These are phyloP conservation scores for Backusella mclennaniae DNA, from an alignment of 192 early-diverging fungal genomes.

Conservation along the genomic window DNA sequence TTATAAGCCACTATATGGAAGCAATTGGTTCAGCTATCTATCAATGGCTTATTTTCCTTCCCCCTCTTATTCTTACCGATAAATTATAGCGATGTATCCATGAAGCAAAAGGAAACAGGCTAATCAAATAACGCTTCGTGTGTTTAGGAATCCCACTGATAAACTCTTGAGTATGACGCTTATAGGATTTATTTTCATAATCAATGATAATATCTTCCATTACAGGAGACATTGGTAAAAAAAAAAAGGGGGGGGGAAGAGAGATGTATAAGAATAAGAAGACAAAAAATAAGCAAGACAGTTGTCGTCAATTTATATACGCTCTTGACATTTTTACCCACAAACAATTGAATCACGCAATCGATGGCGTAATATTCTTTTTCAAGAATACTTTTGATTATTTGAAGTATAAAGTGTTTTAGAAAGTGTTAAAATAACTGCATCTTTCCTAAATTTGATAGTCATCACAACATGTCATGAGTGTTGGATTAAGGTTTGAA, in stretches of 20 bases:
- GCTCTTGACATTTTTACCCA: not conserved
- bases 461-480: not conserved
- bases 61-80: not conserved
- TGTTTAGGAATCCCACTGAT: conserved; percentile 8
- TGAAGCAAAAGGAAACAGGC: conserved; percentile 31
- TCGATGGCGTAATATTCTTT: not conserved
- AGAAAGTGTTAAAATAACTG: not conserved
- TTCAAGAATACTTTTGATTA: not conserved
- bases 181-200: conserved; percentile 18
- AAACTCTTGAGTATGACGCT: not conserved
- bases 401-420: not conserved
- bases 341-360: not conserved
- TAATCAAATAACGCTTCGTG: conserved; percentile 10
- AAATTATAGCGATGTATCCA: conserved; percentile 37
- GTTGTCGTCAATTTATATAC: not conserved
- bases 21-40: too few species aligned
- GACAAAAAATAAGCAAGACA: not conserved
- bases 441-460: not conserved
- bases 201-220: conserved; percentile 20
- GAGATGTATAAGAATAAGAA: not conserved
- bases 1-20: conserved; percentile 42
- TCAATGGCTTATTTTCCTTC: too few species aligned
- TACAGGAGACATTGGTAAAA: not conserved
- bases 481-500: not conserved
- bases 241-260: too few species aligned